Percentiles rank a stretch among this genome's conserved stretches.
Evolutionary conservation across 2,329 filamentous ascomycete genomes (phyloP).

Genomic region (Chaetomium sp.): DNA sequence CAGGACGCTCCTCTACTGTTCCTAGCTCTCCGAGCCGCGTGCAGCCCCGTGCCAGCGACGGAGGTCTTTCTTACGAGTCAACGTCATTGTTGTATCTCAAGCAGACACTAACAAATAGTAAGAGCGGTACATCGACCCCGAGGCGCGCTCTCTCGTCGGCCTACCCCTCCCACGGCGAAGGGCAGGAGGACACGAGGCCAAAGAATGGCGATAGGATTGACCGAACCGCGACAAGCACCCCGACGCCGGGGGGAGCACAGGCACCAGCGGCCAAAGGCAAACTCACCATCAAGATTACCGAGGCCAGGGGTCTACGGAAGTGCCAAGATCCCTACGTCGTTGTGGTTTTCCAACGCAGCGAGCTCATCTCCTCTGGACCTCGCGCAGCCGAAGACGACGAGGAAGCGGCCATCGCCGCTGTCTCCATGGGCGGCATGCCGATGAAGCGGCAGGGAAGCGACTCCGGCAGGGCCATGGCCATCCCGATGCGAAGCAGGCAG

Average conservation of each 20-base stretch:
- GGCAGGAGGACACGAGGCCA: slow-evolving; percentile 44
- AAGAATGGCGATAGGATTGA: slow-evolving; percentile 46
- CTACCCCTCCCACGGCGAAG: slow-evolving; percentile 54
- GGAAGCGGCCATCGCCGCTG: slow-evolving; percentile 41
- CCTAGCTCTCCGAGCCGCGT: slow-evolving; percentile 54
- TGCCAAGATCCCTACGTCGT: slow-evolving; percentile 93
- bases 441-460: slow-evolving; percentile 74
- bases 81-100: slow-evolving; percentile 68
- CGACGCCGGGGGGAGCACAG: slow-evolving; percentile 57
- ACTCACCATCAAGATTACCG: slow-evolving; percentile 83
- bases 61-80: slow-evolving; percentile 53
- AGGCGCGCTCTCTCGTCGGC: slow-evolving; percentile 78
- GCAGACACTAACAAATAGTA: slow-evolving; percentile 84
- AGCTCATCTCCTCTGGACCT: slow-evolving; percentile 89
- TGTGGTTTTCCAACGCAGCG: slow-evolving; percentile 93
- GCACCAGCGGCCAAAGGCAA: slow-evolving; percentile 79
- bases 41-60: slow-evolving; percentile 43
- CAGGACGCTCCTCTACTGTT: slow-evolving; percentile 55
- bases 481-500: slow-evolving; percentile 94
- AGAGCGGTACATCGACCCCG: slow-evolving; percentile 91
- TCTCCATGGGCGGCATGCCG: slow-evolving; percentile 54
- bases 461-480: slow-evolving; percentile 82
- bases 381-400: slow-evolving; percentile 65
- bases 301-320: slow-evolving; percentile 78
- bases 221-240: slow-evolving; percentile 57